A percentile compares a stretch with the other conserved stretches of the same genome.
phyloP scores from a whole-genome alignment of 805 yeast species.

The Priceomyces haplophilus region DNA sequence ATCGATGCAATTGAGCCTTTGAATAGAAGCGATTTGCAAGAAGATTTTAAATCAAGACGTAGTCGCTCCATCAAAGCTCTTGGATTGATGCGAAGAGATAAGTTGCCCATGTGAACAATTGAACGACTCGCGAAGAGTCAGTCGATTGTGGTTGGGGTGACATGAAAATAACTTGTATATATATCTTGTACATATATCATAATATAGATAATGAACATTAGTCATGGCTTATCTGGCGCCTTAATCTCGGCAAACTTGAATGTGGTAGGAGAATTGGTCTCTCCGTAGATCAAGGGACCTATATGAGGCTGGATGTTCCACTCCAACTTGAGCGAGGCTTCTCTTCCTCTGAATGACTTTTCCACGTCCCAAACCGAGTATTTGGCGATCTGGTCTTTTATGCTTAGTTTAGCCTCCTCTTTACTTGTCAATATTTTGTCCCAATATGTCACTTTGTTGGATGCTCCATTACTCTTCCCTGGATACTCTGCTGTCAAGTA shows the following conservation, averaged over 20 bases:
- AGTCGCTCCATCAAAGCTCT: constrained; percentile 24
- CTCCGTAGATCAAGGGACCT: constrained; percentile 76
- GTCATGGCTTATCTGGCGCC: constrained; percentile 7
- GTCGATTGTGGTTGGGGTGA: too few relatives aligned
- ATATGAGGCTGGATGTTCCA: constrained; percentile 94
- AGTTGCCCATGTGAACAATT: neutral
- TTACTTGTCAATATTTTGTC: constrained; percentile 68
- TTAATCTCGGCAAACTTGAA: constrained; percentile 30
- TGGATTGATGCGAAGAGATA: constrained; percentile 9
- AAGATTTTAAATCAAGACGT: constrained; percentile 20
- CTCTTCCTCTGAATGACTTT: constrained; percentile 55
- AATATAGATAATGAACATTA: neutral
- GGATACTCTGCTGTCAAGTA: constrained; percentile 84
- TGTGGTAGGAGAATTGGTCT: constrained; percentile 27
- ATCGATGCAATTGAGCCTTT: constrained; percentile 21
- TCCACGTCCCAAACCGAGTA: constrained; percentile 88
- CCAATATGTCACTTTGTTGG: constrained; percentile 82
- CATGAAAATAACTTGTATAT: constrained; percentile 6
- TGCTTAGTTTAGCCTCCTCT: constrained; percentile 55
- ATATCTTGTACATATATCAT: constrained; percentile 1
- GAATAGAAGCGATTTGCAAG: constrained; percentile 14
- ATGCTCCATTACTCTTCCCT: constrained; percentile 41
- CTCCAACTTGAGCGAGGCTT: constrained; percentile 67
- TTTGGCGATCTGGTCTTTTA: constrained; percentile 58
- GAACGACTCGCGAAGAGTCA: too few relatives aligned